A percentile compares a stretch with the other conserved stretches of the same genome.
Evolutionary conservation across 139 green algal species (phyloP).

Genomic region (Chloropicon primus): DNA sequence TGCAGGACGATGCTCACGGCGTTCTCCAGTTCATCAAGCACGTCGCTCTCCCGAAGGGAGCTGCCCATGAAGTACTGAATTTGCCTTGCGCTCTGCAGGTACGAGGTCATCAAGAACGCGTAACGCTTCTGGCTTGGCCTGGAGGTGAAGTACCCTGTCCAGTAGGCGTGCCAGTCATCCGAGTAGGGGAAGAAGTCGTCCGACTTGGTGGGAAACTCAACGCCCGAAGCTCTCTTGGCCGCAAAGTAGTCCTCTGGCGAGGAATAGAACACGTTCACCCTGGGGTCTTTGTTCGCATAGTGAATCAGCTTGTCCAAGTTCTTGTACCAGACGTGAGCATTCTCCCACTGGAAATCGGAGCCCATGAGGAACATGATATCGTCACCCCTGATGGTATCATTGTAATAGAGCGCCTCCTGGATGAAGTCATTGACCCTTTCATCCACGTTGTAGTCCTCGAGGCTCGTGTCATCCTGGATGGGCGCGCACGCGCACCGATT

Average conservation of each 20-base stretch:
- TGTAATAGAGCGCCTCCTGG: background rate
- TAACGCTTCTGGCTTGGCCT: slow-evolving; percentile 53
- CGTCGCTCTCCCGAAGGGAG: slow-evolving; percentile 14
- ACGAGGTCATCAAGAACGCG: slow-evolving; percentile 26
- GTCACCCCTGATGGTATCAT: slow-evolving; percentile 17
- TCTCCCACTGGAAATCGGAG: slow-evolving; percentile 61
- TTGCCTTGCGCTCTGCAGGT: slow-evolving; percentile 25
- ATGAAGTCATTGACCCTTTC: slow-evolving; percentile 64
- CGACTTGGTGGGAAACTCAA: slow-evolving; percentile 37
- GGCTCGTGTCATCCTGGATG: slow-evolving; percentile 47
- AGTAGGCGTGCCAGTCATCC: slow-evolving; percentile 61
- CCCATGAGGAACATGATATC: slow-evolving; percentile 79
- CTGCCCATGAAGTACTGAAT: slow-evolving; percentile 6
- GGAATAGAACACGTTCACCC: slow-evolving; percentile 75
- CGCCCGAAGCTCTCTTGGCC: slow-evolving; percentile 45
- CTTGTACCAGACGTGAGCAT: slow-evolving; percentile 52
- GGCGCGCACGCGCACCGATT: background rate
- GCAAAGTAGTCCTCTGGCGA: slow-evolving; percentile 51
- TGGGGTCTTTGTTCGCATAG: slow-evolving; percentile 38
- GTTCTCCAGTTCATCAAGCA: slow-evolving; percentile 33
- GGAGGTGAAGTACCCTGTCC: slow-evolving; percentile 76
- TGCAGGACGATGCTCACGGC: slow-evolving; percentile 59
- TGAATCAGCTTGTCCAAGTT: slow-evolving; percentile 73
- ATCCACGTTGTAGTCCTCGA: slow-evolving; percentile 63
- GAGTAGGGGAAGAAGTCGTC: slow-evolving; percentile 88